Percentiles rank a stretch among this genome's conserved stretches.
phyloP scores from a whole-genome alignment of 371 early-diverging fungal species.

The Rhizopus arrhizus region DNA sequence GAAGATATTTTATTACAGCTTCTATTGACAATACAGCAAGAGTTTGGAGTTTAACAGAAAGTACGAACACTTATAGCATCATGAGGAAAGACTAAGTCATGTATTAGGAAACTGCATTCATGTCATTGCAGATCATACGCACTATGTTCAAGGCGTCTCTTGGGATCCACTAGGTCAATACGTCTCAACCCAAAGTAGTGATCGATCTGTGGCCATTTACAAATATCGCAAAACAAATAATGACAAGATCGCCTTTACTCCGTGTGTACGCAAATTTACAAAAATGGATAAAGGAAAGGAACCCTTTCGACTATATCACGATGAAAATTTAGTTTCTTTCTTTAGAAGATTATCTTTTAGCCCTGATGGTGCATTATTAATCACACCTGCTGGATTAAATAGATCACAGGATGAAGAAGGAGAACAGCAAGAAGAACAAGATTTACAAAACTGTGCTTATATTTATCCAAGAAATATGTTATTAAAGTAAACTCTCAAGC shows the following conservation, averaged over 20 bases:
- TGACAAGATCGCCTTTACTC: constrained; percentile 31
- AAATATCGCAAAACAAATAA: constrained; percentile 24
- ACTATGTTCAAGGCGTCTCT: constrained; percentile 94
- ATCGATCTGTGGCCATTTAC: constrained; percentile 70
- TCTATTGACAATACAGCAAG: constrained; percentile 91
- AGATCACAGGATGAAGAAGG: constrained; percentile 17
- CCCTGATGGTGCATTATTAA: constrained; percentile 86
- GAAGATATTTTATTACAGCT: constrained; percentile 82
- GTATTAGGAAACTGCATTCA: constrained; percentile 73
- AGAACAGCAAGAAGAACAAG: constrained; percentile 14
- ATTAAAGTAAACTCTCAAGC: constrained; percentile 11
- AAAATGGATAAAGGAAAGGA: constrained; percentile 23
- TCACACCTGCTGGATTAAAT: constrained; percentile 83
- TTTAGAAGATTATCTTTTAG: constrained; percentile 89
- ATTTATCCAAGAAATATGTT: constrained; percentile 43
- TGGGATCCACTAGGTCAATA: constrained; percentile 94
- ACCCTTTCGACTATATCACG: constrained; percentile 71
- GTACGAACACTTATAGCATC: constrained; percentile 42
- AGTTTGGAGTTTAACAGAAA: constrained; percentile 82
- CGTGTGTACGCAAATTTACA: constrained; percentile 19
- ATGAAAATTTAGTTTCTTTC: constrained; percentile 89
- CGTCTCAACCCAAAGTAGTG: constrained; percentile 91
- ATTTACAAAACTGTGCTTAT: constrained; percentile 42
- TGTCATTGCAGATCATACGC: constrained; percentile 82
- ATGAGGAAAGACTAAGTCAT: background rate